Conservation (phyloP, 83 land plant genomes). For the Larix sibirica region DNA sequence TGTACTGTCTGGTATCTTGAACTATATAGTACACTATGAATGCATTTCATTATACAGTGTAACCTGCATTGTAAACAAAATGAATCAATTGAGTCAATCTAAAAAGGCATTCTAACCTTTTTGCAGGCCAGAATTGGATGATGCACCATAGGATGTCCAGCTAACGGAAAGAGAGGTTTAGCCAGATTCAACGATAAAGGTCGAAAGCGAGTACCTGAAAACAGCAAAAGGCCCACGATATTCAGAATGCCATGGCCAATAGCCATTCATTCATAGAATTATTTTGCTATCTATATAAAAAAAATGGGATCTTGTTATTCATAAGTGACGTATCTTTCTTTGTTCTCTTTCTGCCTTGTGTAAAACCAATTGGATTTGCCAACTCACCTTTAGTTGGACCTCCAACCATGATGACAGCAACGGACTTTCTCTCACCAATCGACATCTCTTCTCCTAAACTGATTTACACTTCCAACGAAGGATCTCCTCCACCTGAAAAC, state of each 20-base stretch:
- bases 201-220: slow-evolving; percentile 72
- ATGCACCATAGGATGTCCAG: slow-evolving; percentile 84
- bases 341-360: neutral
- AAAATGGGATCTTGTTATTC: no score
- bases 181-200: slow-evolving; percentile 74
- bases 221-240: neutral
- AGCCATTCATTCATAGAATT: neutral
- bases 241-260: neutral
- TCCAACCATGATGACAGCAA: slow-evolving; percentile 76
- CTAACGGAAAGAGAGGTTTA: slow-evolving; percentile 75
- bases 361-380: neutral
- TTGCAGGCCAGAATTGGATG: slow-evolving; percentile 82
- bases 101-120: slow-evolving; percentile 31
- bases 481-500: no score
- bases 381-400: slow-evolving; percentile 67
- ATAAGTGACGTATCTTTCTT: neutral
- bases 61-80: no score
- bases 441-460: slow-evolving; percentile 27
- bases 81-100: no score
- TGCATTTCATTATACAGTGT: no score
- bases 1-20: no score
- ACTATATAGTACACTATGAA: no score
- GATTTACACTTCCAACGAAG: no score
- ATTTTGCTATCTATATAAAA: no score
- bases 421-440: slow-evolving; percentile 54